Evolutionary conservation across 2,329 filamentous ascomycete species (phyloP).

Genomic region (Neopestalotiopsis sp.): DNA sequence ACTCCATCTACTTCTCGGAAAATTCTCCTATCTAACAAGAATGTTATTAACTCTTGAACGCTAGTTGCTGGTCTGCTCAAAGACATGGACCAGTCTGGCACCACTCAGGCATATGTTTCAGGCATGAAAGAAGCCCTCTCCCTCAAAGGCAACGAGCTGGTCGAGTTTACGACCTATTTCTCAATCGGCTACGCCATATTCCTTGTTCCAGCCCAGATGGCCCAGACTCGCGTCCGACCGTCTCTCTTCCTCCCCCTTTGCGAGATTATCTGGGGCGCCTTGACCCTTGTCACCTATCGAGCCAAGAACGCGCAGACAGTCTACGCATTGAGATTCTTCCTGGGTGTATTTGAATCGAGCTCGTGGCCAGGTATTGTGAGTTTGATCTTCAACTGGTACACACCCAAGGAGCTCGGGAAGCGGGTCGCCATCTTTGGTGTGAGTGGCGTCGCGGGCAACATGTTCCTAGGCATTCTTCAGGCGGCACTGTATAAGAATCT

Average conservation of each 20-base stretch:
- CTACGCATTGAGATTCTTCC: constrained; percentile 47
- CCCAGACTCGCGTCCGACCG: constrained; percentile 46
- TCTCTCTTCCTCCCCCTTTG: constrained; percentile 46
- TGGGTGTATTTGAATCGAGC: constrained; percentile 39
- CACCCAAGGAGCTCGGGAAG: constrained; percentile 44
- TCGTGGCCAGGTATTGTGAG: constrained; percentile 40
- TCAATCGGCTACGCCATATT: constrained; percentile 4
- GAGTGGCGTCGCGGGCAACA: constrained; percentile 47
- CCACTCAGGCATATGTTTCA: constrained; percentile 39
- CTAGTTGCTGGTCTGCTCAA: constrained; percentile 39
- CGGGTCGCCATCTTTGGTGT: constrained; percentile 49
- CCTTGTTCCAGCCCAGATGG: constrained; percentile 44
- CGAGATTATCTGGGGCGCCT: constrained; percentile 45
- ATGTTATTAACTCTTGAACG: neutral
- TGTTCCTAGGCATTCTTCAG: constrained; percentile 50
- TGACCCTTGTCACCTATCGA: constrained; percentile 21
- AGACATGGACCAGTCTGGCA: constrained; percentile 43
- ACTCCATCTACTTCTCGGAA: neutral
- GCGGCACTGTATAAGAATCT: constrained; percentile 46
- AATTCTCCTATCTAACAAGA: neutral
- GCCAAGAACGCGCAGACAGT: constrained; percentile 42
- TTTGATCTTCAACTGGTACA: constrained; percentile 64
- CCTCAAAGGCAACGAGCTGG: constrained; percentile 35
- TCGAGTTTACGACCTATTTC: constrained; percentile 10
- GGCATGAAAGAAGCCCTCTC: constrained; percentile 25